These are phyloP conservation scores for Puccinia novopanici DNA, from an alignment of 1,284 basidiomycete genomes.

Conservation along the genomic window DNA sequence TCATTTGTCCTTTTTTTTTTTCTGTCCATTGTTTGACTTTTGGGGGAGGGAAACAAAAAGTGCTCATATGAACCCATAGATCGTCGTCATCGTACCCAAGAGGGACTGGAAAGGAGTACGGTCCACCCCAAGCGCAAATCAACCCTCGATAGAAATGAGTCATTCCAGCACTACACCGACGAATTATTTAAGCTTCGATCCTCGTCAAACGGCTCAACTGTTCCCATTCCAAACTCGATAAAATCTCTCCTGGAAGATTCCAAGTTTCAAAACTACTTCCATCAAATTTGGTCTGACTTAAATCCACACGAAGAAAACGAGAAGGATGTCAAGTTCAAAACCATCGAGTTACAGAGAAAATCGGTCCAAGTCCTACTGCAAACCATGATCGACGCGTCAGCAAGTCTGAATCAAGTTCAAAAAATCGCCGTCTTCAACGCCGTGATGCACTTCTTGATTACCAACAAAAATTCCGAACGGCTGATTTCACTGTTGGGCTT, in stretches of 20 bases:
- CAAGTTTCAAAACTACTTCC: slow-evolving; percentile 17
- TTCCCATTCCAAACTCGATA: not conserved
- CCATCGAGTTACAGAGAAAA: slow-evolving; percentile 17
- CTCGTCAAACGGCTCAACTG: not conserved
- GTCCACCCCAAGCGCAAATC: not conserved
- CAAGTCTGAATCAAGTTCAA: not conserved
- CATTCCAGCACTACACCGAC: slow-evolving; percentile 2
- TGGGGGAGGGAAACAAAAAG: not conserved
- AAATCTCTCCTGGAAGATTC: not conserved
- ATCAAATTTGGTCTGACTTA: slow-evolving; percentile 23
- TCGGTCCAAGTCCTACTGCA: slow-evolving; percentile 9
- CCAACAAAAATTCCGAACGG: slow-evolving; percentile 24
- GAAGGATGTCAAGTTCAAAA: not conserved
- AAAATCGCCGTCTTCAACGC: slow-evolving; percentile 4
- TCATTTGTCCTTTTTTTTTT: not conserved
- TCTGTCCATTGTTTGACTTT: not conserved
- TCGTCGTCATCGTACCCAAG: too few relatives aligned
- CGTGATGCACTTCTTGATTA: slow-evolving; percentile 7
- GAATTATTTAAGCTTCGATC: slow-evolving; percentile 16
- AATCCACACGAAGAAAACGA: slow-evolving; percentile 19
- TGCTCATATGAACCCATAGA: slow-evolving; percentile 8
- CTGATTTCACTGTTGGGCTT: slow-evolving; percentile 34
- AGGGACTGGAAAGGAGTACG: not conserved
- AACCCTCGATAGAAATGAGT: not conserved
- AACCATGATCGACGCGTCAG: not conserved